Conservation (phyloP, 306 rosid species). For the Quercus wislizeni region DNA sequence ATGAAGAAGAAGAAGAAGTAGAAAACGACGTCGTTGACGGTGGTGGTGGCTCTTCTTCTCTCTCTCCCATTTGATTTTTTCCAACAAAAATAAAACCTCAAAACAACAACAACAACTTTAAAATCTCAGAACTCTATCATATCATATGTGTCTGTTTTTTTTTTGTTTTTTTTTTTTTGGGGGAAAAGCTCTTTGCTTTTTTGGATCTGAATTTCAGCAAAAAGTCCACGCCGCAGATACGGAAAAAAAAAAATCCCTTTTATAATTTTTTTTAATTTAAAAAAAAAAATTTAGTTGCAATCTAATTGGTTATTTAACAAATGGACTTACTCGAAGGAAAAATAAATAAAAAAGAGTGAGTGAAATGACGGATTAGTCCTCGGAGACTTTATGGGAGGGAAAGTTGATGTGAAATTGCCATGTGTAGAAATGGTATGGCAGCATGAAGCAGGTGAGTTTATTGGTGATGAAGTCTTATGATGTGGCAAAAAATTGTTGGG, state of each 20-base stretch:
- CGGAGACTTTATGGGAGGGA: conserved; percentile 4
- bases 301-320: not conserved
- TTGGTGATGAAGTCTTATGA: not conserved
- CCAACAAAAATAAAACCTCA: no score
- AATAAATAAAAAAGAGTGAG: no score
- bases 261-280: not conserved
- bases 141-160: not conserved
- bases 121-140: no score
- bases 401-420: not conserved
- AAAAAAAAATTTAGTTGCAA: not conserved
- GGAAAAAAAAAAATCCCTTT: not conserved
- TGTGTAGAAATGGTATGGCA: not conserved
- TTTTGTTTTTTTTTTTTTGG: not conserved
- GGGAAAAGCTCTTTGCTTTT: not conserved
- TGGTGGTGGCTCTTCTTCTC: conserved; percentile 20
- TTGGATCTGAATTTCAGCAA: conserved; percentile 51
- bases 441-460: no score
- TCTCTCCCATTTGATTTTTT: conserved; percentile 40
- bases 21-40: conserved; percentile 20
- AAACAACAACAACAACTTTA: no score
- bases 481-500: no score
- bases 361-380: conserved; percentile 9
- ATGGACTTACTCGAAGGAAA: no score
- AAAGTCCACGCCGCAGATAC: conserved; percentile 65
- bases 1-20: conserved; percentile 8